These are phyloP conservation scores for Apocynum venetum DNA, from an alignment of 257 asterid species.

Conservation along the genomic window DNA sequence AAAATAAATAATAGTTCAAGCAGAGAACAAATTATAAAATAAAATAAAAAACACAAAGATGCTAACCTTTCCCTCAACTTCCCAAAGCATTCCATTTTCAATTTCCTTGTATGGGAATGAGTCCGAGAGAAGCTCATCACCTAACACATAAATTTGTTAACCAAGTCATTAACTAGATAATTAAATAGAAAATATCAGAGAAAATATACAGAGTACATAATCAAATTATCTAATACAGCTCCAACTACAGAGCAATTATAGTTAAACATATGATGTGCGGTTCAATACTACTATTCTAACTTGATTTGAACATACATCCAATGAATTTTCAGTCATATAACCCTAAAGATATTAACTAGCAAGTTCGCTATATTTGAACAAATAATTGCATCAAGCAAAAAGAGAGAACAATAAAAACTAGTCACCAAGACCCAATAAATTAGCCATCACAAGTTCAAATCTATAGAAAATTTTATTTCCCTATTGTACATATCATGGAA, in stretches of 20 bases:
- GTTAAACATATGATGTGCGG: neutral
- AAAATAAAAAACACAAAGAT: neutral
- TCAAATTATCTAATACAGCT: too few relatives aligned
- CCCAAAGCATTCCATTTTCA: constrained; percentile 75
- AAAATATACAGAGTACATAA: neutral
- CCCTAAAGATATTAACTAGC: neutral
- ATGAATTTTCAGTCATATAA: neutral
- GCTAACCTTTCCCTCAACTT: constrained; percentile 80
- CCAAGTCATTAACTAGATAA: too few relatives aligned
- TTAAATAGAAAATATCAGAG: too few relatives aligned
- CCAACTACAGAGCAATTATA: neutral
- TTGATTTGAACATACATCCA: neutral
- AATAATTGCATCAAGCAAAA: neutral
- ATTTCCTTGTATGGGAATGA: constrained; percentile 81
- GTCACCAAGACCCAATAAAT: neutral
- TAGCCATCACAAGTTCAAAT: neutral
- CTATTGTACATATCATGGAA: neutral
- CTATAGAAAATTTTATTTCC: too few relatives aligned
- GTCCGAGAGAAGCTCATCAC: constrained; percentile 95
- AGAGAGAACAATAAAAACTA: neutral
- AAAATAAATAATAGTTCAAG: neutral
- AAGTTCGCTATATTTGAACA: neutral
- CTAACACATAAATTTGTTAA: constrained; percentile 23
- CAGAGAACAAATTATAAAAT: neutral
- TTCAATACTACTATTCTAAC: too few relatives aligned